These are phyloP conservation scores for Pseudovirgaria hyperparasitica DNA, from an alignment of 2,329 filamentous ascomycete species.

Conservation along the genomic window DNA sequence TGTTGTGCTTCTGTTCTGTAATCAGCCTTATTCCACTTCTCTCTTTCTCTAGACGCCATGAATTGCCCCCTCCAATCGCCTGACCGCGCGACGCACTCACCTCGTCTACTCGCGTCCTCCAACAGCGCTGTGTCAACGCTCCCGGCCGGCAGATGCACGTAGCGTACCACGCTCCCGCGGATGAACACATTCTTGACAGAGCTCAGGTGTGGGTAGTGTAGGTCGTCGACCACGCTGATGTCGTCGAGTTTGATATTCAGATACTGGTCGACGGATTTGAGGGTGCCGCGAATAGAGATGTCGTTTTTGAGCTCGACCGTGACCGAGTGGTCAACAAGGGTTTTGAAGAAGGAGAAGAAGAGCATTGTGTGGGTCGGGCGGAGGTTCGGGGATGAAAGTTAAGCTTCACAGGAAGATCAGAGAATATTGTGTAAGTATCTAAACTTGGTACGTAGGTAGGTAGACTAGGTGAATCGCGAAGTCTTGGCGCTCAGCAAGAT, in stretches of 20 bases:
- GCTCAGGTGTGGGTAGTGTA: conserved; percentile 85
- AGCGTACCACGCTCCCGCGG: conserved; percentile 80
- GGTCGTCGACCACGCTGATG: conserved; percentile 81
- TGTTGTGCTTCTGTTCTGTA: conserved; percentile 14
- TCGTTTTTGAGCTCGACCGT: conserved; percentile 99
- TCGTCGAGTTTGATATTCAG: conserved; percentile 98
- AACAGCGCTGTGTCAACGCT: conserved; percentile 77
- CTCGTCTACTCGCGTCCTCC: conserved; percentile 83
- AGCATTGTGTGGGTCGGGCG: background rate
- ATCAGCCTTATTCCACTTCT: conserved; percentile 2
- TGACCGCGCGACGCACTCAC: conserved; percentile 31
- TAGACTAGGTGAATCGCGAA: no score
- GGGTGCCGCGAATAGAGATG: conserved; percentile 85
- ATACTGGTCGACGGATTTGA: conserved; percentile 98
- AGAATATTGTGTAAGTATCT: no score
- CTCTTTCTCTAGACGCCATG: background rate
- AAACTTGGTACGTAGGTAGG: no score
- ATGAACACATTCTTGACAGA: conserved; percentile 96
- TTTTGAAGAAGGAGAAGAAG: conserved; percentile 69
- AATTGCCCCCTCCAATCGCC: background rate
- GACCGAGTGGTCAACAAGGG: conserved; percentile 91
- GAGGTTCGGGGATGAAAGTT: background rate
- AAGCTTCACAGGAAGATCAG: no score
- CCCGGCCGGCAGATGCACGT: conserved; percentile 72
- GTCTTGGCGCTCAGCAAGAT: no score